A percentile compares a stretch with the other conserved stretches of the same genome.
These are phyloP conservation scores for Lactarius tabidus DNA, from an alignment of 768 basidiomycete species.

Conservation along the genomic window DNA sequence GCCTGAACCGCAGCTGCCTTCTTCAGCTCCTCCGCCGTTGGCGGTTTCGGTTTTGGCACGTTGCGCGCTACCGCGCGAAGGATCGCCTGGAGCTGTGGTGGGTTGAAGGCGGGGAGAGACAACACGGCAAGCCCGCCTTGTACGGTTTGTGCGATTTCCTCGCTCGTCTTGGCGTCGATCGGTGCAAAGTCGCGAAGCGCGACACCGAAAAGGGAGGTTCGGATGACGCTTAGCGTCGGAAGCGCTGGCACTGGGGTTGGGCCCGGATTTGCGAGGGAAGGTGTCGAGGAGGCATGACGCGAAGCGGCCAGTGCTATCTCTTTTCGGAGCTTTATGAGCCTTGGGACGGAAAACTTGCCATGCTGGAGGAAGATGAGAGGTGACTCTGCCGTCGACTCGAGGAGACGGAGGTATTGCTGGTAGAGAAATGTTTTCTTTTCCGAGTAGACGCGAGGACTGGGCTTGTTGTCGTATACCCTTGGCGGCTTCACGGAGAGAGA, in stretches of 20 bases:
- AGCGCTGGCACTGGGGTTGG: slow-evolving; percentile 27
- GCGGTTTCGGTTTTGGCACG: slow-evolving; percentile 55
- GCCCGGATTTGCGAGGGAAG: slow-evolving; percentile 33
- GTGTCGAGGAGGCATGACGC: slow-evolving; percentile 33
- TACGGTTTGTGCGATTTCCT: slow-evolving; percentile 52
- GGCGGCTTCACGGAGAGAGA: slow-evolving; percentile 50
- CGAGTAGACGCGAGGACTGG: slow-evolving; percentile 62
- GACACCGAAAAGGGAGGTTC: slow-evolving; percentile 77
- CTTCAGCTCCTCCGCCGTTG: slow-evolving; percentile 48
- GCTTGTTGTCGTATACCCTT: slow-evolving; percentile 49
- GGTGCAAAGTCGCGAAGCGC: slow-evolving; percentile 59
- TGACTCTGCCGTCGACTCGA: slow-evolving; percentile 49
- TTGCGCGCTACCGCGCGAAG: slow-evolving; percentile 63
- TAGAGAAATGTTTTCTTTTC: slow-evolving; percentile 80
- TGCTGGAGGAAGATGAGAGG: slow-evolving; percentile 80
- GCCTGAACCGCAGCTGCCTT: slow-evolving; percentile 46
- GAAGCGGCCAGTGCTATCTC: slow-evolving; percentile 57
- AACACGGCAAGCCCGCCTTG: slow-evolving; percentile 64
- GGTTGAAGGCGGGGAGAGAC: slow-evolving; percentile 60
- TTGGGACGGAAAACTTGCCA: slow-evolving; percentile 64
- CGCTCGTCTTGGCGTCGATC: slow-evolving; percentile 45
- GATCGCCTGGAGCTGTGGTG: slow-evolving; percentile 64
- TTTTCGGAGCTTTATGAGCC: slow-evolving; percentile 62
- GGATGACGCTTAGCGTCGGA: slow-evolving; percentile 64
- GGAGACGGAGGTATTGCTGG: slow-evolving; percentile 71